Percentiles rank a stretch among this genome's conserved stretches.
phyloP scores from a whole-genome alignment of 306 rosid species.

The Cucurbita ficifolia region DNA sequence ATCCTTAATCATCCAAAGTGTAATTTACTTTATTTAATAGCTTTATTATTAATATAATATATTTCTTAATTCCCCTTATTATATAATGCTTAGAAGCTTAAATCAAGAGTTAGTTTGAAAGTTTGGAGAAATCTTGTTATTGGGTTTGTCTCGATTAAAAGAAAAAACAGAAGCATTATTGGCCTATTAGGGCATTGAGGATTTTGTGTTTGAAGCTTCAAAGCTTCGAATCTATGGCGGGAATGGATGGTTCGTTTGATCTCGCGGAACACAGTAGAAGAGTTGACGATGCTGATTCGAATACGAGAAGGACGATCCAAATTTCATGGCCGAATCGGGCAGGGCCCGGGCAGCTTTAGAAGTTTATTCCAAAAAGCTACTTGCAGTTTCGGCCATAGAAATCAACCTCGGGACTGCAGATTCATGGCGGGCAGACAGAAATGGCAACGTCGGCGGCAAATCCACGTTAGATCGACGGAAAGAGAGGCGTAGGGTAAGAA shows the following conservation, averaged over 20 bases:
- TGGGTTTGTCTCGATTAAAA: not conserved
- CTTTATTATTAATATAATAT: not conserved
- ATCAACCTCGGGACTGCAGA: constrained; percentile 3
- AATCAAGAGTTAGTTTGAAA: not conserved
- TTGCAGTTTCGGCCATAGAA: not conserved
- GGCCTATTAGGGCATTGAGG: not conserved
- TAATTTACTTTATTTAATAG: not conserved
- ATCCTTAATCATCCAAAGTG: not conserved
- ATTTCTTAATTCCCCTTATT: not conserved
- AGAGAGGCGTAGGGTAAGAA: not conserved
- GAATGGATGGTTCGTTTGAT: constrained; percentile 4
- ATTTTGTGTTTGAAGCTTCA: not conserved
- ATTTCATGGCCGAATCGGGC: not conserved
- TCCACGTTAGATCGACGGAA: not conserved
- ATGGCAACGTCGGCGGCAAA: not conserved
- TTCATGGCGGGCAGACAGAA: not conserved
- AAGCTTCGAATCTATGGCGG: not conserved
- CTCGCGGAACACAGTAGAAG: not conserved
- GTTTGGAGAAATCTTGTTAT: not conserved
- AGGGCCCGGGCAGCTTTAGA: not conserved
- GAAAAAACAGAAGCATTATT: not conserved
- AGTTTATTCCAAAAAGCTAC: not conserved
- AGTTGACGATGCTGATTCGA: not conserved
- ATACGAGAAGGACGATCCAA: not conserved
- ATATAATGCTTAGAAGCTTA: not conserved